phyloP scores from a whole-genome alignment of 1,284 basidiomycete species.

The Gastroboletus turbinatus region DNA sequence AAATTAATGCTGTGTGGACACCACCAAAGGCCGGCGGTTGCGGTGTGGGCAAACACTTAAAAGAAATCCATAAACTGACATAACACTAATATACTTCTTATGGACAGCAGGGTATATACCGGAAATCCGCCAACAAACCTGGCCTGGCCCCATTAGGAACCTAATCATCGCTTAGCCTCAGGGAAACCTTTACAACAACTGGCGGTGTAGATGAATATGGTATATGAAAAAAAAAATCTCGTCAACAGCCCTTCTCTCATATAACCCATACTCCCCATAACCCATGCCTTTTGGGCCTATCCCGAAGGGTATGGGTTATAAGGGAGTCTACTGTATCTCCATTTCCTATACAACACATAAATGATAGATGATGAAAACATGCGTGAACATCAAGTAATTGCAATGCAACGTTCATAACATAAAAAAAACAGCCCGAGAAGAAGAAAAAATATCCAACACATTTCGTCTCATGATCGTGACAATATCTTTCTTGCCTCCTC shows the following conservation, averaged over 20 bases:
- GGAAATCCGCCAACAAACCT: neutral
- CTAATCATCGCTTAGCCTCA: neutral
- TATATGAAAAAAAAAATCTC: too few relatives aligned
- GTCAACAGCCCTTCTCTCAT: too few relatives aligned
- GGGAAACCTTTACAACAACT: neutral
- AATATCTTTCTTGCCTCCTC: slow-evolving; percentile 54
- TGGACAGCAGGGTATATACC: neutral
- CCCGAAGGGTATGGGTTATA: too few relatives aligned
- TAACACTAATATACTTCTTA: too few relatives aligned
- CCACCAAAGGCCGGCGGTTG: too few relatives aligned
- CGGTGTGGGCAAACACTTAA: too few relatives aligned
- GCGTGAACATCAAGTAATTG: slow-evolving; percentile 10
- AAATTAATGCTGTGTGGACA: too few relatives aligned
- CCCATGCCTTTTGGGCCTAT: too few relatives aligned
- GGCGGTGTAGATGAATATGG: too few relatives aligned
- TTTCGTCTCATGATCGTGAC: slow-evolving; percentile 38
- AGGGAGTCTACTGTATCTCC: neutral
- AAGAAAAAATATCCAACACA: neutral
- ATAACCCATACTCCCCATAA: too few relatives aligned
- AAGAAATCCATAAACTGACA: too few relatives aligned
- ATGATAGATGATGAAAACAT: slow-evolving; percentile 2
- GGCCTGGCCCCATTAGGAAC: neutral
- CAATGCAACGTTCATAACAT: slow-evolving; percentile 11
- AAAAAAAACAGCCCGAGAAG: neutral
- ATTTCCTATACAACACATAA: slow-evolving; percentile 2